Base-by-base conservation (phyloP, 805 yeast species). In the Ogataea neopini region DNA sequence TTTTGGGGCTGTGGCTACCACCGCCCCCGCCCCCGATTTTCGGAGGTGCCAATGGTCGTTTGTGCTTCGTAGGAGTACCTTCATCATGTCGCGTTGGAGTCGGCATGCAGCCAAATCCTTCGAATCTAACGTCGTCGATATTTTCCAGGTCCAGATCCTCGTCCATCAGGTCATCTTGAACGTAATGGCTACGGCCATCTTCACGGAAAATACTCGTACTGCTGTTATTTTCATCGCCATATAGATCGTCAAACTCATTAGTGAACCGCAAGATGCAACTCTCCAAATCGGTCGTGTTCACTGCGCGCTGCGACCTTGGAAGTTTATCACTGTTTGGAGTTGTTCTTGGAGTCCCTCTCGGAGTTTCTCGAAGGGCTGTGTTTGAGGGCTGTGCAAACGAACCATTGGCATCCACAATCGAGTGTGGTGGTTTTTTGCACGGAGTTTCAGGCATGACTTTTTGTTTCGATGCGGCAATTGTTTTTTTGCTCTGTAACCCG, bases 401-500 rank as follows among this genome's bases (percentile, higher is more conserved):
- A 10, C 60, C 61, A 34, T 57, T 60, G 25, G 60, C 52, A 39
- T 64, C 67, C 14, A 62, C 62, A n/a, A 59, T 44, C 6, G 56
- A 38, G 6, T 56, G 55, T 3, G 64, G 64, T 3, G 79, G 78
- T 51, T 67, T 70, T 51, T 81, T 81, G 62, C 83, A 79, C 2
- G 87, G 87, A 0, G 87, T 81, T 47, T 82, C 86, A 1, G 87
- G 87, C 57, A 82, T 79, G 13, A 59, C 58, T 29, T 71, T 63
- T 7, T 52, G 41, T 6, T 44, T 49, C 64, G 57, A 62, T 71
- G 69, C 66, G 2, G 49, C 34, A 65, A 66, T 50, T 38, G 82
- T 70, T 67, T 85, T 72, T 63, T 83, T 83, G 32, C 85, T 80
- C 49, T 83, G 66, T 29, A 88, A 68, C 0, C 96, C 96, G 0